phyloP scores from a whole-genome alignment of 345 rosid genomes.

The Boechera stricta region DNA sequence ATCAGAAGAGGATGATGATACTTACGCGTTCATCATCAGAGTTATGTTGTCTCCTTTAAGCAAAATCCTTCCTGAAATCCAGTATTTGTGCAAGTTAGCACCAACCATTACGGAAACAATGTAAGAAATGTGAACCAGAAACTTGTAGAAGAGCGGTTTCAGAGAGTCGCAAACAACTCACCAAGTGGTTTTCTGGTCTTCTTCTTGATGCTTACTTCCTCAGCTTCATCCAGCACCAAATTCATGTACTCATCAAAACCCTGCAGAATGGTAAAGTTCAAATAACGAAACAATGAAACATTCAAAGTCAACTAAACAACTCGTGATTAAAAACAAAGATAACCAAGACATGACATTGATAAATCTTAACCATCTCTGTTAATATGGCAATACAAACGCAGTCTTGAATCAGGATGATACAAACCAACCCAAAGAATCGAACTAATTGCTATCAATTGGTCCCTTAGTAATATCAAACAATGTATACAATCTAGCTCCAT shows the following conservation, averaged over 20 bases:
- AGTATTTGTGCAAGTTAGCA: neutral
- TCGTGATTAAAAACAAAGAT: neutral
- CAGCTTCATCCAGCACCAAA: conserved; percentile 91
- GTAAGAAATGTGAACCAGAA: neutral
- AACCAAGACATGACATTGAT: neutral
- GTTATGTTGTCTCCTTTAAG: conserved; percentile 93
- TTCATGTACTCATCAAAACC: conserved; percentile 99
- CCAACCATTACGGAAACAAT: conserved; percentile 1
- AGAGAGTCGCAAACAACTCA: conserved; percentile 30
- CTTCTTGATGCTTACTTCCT: conserved; percentile 87
- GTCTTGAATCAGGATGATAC: neutral
- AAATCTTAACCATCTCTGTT: neutral
- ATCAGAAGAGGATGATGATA: neutral
- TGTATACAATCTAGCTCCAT: neutral
- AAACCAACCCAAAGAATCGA: neutral
- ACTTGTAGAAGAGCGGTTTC: neutral
- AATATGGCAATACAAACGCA: neutral
- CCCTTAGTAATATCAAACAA: neutral
- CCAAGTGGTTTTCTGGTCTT: conserved; percentile 83
- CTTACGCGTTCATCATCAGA: conserved; percentile 91
- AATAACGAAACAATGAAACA: neutral
- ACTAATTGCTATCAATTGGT: neutral
- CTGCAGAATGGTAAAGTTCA: conserved; percentile 42
- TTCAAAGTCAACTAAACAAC: neutral
- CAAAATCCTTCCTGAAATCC: conserved; percentile 74